phyloP scores from a whole-genome alignment of 1,284 basidiomycete species.

The Ganoderma boninense region DNA sequence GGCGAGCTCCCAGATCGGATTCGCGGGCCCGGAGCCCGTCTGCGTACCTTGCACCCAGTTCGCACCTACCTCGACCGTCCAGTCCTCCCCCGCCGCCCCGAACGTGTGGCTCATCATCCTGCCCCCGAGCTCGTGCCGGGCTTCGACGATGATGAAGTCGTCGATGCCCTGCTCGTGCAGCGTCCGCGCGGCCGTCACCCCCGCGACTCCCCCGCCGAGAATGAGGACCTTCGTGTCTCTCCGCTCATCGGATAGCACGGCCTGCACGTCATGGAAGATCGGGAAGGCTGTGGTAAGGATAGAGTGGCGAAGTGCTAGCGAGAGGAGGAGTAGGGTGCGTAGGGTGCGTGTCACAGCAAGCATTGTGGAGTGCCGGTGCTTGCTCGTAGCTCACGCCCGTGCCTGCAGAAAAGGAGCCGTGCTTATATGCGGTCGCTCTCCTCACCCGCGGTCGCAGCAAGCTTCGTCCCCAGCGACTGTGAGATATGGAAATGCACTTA shows the following conservation, averaged over 20 bases:
- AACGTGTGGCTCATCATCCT: conserved; percentile 60
- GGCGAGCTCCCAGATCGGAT: conserved; percentile 70
- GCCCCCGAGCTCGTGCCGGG: conserved; percentile 65
- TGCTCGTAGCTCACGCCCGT: neutral
- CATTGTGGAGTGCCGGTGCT: neutral
- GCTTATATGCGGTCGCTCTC: conserved; percentile 8
- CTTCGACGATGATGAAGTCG: conserved; percentile 71
- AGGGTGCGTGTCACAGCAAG: neutral
- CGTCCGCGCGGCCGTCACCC: conserved; percentile 70
- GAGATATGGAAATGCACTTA: conserved; percentile 10
- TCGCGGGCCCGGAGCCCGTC: conserved; percentile 55
- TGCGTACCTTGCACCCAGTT: conserved; percentile 81
- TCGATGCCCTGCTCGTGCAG: conserved; percentile 64
- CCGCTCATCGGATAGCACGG: conserved; percentile 4
- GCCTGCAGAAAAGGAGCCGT: neutral
- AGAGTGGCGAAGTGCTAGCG: neutral
- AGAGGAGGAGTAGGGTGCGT: neutral
- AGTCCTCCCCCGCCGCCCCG: conserved; percentile 46
- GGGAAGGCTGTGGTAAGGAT: neutral
- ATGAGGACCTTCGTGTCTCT: conserved; percentile 53
- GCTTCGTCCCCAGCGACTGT: neutral
- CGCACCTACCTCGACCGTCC: conserved; percentile 67
- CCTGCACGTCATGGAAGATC: conserved; percentile 10
- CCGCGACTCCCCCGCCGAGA: conserved; percentile 72
- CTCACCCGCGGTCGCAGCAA: neutral